These are phyloP conservation scores for Jaapia argillacea DNA, from an alignment of 768 basidiomycete species.

Conservation along the genomic window DNA sequence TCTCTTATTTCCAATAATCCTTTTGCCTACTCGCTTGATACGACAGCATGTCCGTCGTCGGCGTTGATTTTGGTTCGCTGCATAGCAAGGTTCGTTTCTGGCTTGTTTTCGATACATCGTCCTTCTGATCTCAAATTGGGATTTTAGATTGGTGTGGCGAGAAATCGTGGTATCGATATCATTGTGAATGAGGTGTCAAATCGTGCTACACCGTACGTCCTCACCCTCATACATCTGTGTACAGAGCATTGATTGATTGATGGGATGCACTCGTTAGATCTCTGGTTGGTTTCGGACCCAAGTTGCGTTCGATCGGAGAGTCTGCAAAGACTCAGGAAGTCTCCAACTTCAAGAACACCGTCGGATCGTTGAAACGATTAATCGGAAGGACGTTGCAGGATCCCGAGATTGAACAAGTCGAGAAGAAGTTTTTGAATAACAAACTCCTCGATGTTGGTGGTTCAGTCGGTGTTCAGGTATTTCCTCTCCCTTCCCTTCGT, in stretches of 20 bases:
- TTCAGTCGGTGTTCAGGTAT: slow-evolving; percentile 79
- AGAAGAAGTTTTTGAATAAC: slow-evolving; percentile 89
- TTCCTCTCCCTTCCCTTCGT: slow-evolving; percentile 20
- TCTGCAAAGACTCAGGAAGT: slow-evolving; percentile 95
- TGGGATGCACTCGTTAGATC: no score
- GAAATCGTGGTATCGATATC: slow-evolving; percentile 96
- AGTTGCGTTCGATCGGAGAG: slow-evolving; percentile 89
- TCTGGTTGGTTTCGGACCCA: slow-evolving; percentile 87
- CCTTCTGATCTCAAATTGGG: slow-evolving; percentile 1
- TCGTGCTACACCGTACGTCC: slow-evolving; percentile 85
- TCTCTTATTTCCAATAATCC: neutral
- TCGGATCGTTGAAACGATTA: slow-evolving; percentile 87
- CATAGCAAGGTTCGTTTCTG: slow-evolving; percentile 65
- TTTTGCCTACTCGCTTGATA: neutral
- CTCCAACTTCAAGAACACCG: slow-evolving; percentile 96
- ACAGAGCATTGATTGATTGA: neutral
- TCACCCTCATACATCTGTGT: slow-evolving; percentile 1
- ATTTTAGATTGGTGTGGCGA: slow-evolving; percentile 83
- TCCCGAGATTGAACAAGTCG: slow-evolving; percentile 70
- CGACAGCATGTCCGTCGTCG: slow-evolving; percentile 95
- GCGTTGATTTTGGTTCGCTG: slow-evolving; percentile 87
- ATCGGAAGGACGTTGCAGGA: slow-evolving; percentile 76
- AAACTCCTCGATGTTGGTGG: slow-evolving; percentile 79
- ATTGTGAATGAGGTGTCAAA: slow-evolving; percentile 98
- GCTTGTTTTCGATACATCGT: slow-evolving; percentile 1